Conservation (phyloP, 2,329 filamentous ascomycete species). For the Xylariomycetidae sp. region DNA sequence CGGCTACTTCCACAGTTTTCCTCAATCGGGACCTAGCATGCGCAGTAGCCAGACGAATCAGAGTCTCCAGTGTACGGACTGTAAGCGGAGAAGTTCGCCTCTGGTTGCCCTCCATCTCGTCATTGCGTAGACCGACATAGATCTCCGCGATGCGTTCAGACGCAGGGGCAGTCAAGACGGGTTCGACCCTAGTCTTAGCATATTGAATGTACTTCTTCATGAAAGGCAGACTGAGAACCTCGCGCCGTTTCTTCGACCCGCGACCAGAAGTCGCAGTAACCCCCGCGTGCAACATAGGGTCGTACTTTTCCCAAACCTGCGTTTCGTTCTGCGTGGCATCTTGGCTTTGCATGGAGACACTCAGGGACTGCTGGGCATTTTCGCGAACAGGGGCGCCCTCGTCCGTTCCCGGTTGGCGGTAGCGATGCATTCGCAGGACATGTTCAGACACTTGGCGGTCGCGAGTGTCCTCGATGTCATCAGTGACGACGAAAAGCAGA, state of each 20-base stretch:
- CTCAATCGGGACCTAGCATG: constrained; percentile 91
- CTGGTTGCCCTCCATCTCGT: constrained; percentile 91
- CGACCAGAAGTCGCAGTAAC: constrained; percentile 71
- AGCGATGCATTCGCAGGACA: constrained; percentile 93
- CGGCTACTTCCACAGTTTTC: constrained; percentile 79
- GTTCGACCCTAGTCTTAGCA: constrained; percentile 86
- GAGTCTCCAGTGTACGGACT: constrained; percentile 90
- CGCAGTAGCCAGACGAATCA: constrained; percentile 95
- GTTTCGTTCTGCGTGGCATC: constrained; percentile 68
- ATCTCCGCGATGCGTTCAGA: constrained; percentile 86
- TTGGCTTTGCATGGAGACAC: constrained; percentile 78
- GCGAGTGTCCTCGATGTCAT: constrained; percentile 91
- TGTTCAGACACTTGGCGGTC: constrained; percentile 93
- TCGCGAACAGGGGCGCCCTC: constrained; percentile 94
- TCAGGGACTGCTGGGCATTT: constrained; percentile 73
- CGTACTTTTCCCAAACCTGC: constrained; percentile 93
- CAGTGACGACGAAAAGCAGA: constrained; percentile 93
- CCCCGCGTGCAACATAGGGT: constrained; percentile 90
- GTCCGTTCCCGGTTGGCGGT: constrained; percentile 85
- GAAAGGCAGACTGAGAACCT: constrained; percentile 92
- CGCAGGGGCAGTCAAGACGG: constrained; percentile 82
- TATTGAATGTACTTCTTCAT: constrained; percentile 99
- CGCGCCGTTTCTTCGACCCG: constrained; percentile 68
- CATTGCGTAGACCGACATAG: constrained; percentile 89
- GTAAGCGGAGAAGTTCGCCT: constrained; percentile 92